Percentiles rank a stretch among this genome's conserved stretches.
Evolutionary conservation across 2,329 filamentous ascomycete genomes (phyloP).

Genomic region (Alternaria brassicae): DNA sequence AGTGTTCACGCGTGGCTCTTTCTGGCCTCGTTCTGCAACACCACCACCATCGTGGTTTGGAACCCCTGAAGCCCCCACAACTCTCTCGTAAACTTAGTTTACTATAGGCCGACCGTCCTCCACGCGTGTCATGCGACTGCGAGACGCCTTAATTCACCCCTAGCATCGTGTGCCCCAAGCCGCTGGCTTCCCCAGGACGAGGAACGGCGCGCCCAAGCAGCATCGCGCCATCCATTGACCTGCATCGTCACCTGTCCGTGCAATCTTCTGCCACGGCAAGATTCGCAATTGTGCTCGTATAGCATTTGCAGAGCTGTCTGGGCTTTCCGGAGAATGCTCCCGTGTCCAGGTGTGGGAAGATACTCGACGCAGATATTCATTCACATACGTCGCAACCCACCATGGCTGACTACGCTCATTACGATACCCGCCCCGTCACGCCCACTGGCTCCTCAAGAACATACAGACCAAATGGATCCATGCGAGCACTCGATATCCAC

Average conservation of each 20-base stretch:
- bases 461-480: constrained; percentile 29
- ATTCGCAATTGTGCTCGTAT: constrained; percentile 18
- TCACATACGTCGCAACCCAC: constrained; percentile 10
- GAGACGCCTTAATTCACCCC: constrained; percentile 17
- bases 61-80: constrained; percentile 24
- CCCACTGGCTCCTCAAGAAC: constrained; percentile 38
- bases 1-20: constrained; percentile 26
- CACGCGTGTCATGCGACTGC: constrained; percentile 30
- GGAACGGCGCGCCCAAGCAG: constrained; percentile 10
- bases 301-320: constrained; percentile 17
- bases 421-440: constrained; percentile 38
- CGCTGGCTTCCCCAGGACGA: constrained; percentile 4
- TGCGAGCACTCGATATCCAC: constrained; percentile 43
- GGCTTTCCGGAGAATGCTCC: constrained; percentile 40
- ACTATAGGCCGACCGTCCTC: constrained; percentile 25
- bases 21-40: constrained; percentile 24
- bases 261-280: constrained; percentile 18
- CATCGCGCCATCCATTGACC: constrained; percentile 19
- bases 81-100: constrained; percentile 22
- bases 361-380: constrained; percentile 26
- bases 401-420: constrained; percentile 36
- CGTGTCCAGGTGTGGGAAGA: constrained; percentile 25
- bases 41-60: constrained; percentile 27
- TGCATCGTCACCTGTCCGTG: constrained; percentile 15
- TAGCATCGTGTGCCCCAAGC: constrained; percentile 7